Conservation (phyloP, 768 basidiomycete genomes). For the Lactarius evosmus region DNA sequence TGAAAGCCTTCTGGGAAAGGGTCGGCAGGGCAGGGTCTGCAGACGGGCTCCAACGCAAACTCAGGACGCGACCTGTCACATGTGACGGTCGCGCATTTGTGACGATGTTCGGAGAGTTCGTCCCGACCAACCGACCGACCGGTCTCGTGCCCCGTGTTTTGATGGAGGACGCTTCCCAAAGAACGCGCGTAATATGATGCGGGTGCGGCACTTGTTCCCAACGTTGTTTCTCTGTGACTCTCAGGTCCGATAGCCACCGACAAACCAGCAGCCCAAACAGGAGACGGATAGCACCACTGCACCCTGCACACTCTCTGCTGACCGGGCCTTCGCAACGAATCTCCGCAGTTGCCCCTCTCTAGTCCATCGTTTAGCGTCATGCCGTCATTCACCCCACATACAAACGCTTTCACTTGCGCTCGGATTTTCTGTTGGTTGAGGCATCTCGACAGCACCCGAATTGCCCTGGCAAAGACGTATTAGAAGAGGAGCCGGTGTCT, state of each 20-base stretch:
- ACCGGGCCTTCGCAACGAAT: neutral
- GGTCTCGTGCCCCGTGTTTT: neutral
- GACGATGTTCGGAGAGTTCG: slow-evolving; percentile 1
- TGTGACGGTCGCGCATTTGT: slow-evolving; percentile 19
- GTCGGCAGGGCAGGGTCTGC: neutral
- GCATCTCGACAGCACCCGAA: neutral
- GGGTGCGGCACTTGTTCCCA: neutral
- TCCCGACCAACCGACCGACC: slow-evolving; percentile 10
- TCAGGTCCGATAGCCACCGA: slow-evolving; percentile 1
- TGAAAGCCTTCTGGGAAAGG: neutral
- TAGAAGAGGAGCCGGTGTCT: neutral
- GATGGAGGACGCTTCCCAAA: neutral
- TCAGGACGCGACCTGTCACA: slow-evolving; percentile 22
- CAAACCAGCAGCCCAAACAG: neutral
- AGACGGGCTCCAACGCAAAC: too few relatives aligned
- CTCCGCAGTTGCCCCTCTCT: slow-evolving; percentile 9
- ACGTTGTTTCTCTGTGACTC: neutral
- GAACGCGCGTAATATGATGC: neutral
- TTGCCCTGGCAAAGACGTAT: neutral
- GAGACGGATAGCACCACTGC: neutral
- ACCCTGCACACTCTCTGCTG: neutral
- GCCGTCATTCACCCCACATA: slow-evolving; percentile 1
- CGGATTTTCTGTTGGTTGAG: neutral
- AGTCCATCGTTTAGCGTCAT: slow-evolving; percentile 3
- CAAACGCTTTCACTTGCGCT: neutral